These are phyloP conservation scores for Russula griseocarnosa DNA, from an alignment of 768 basidiomycete genomes.

Conservation along the genomic window DNA sequence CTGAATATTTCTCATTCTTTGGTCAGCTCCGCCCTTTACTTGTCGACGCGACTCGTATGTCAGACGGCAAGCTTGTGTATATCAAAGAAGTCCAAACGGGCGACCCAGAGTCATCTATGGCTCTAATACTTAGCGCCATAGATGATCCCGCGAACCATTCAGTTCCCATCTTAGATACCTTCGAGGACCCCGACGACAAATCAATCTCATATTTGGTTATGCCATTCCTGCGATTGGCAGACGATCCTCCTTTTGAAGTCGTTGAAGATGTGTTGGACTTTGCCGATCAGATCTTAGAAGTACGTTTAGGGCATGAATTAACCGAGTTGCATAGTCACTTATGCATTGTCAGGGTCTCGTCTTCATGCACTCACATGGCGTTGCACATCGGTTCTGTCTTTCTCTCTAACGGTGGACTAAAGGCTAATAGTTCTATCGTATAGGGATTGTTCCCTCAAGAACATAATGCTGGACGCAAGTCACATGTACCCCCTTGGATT, in stretches of 20 bases:
- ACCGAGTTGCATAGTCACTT: background rate
- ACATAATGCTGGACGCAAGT: no score
- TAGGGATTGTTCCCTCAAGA: slow-evolving; percentile 3
- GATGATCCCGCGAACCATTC: slow-evolving; percentile 22
- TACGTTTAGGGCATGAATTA: background rate
- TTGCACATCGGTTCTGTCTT: background rate
- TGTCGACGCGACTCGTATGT: slow-evolving; percentile 22
- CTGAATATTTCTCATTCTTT: background rate
- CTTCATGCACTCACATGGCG: slow-evolving; percentile 22
- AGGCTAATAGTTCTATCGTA: background rate
- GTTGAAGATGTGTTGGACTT: slow-evolving; percentile 23
- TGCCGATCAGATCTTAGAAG: slow-evolving; percentile 21
- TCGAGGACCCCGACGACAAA: background rate
- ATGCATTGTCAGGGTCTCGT: slow-evolving; percentile 15
- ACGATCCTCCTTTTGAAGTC: background rate
- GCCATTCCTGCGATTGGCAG: slow-evolving; percentile 14
- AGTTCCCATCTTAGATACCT: slow-evolving; percentile 22
- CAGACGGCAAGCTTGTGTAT: slow-evolving; percentile 32
- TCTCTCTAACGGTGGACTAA: background rate
- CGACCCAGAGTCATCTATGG: slow-evolving; percentile 26
- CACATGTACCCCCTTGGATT: slow-evolving; percentile 6
- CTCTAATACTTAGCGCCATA: background rate
- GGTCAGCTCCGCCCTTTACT: slow-evolving; percentile 8
- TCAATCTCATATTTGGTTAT: slow-evolving; percentile 23
- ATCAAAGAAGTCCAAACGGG: slow-evolving; percentile 32